A percentile compares a stretch with the other conserved stretches of the same genome.
phyloP scores from a whole-genome alignment of 2,329 filamentous ascomycete genomes.

The Blumeria hordei region DNA sequence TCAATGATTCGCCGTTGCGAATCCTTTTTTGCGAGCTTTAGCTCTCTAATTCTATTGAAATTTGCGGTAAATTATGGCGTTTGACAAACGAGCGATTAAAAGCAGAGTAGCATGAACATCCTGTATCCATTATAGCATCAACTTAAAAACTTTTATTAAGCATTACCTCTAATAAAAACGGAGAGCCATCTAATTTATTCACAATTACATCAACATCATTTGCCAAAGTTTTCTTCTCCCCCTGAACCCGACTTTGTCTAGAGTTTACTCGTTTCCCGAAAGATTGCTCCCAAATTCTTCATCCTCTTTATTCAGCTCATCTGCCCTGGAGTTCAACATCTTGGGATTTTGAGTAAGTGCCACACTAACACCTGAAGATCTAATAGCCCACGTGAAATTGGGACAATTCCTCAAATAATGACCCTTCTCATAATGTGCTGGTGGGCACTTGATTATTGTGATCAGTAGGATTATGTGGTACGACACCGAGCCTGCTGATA shows the following conservation, averaged over 20 bases:
- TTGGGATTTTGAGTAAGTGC: background rate
- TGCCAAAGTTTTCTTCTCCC: background rate
- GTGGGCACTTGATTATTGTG: background rate
- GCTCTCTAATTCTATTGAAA: background rate
- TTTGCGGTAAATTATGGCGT: background rate
- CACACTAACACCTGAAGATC: background rate
- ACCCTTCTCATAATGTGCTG: background rate
- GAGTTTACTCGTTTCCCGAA: constrained; percentile 1
- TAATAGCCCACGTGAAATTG: background rate
- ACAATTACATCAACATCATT: background rate
- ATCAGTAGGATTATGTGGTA: background rate
- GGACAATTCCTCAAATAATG: background rate
- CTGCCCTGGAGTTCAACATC: no score
- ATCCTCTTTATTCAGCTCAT: background rate
- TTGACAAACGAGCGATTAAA: background rate
- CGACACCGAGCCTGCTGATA: background rate
- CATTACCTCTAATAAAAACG: background rate
- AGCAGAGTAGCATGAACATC: background rate
- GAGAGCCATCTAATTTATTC: background rate
- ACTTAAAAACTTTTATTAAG: background rate
- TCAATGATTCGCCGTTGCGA: background rate
- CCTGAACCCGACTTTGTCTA: background rate
- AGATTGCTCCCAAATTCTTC: no score
- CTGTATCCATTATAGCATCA: background rate
- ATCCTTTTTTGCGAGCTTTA: background rate